Evolutionary conservation across 2,329 filamentous ascomycete genomes (phyloP).

Genomic region (Exophiala spinifera): DNA sequence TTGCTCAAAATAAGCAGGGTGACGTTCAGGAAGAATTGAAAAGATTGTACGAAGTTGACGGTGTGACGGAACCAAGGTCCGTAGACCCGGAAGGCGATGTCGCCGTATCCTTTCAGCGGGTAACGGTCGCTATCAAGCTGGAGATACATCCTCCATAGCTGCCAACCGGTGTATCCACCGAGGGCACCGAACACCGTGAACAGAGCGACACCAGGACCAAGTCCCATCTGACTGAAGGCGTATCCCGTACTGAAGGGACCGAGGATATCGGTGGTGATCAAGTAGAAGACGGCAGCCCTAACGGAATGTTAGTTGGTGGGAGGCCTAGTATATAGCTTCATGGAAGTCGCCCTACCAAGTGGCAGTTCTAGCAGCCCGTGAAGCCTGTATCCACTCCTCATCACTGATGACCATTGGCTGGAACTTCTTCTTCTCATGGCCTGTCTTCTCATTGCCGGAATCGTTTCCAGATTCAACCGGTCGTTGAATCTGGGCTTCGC

Average conservation of each 20-base stretch:
- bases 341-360: conserved; percentile 36
- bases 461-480: conserved; percentile 8
- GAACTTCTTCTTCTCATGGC: conserved; percentile 23
- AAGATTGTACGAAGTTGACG: conserved; percentile 40
- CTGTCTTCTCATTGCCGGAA: conserved; percentile 20
- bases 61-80: conserved; percentile 38
- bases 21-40: conserved; percentile 50
- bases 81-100: conserved; percentile 41
- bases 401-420: conserved; percentile 34
- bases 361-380: conserved; percentile 46
- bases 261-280: conserved; percentile 45
- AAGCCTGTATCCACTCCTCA: conserved; percentile 50
- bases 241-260: conserved; percentile 30
- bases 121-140: conserved; percentile 42
- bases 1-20: conserved; percentile 53
- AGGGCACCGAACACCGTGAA: conserved; percentile 32
- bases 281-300: conserved; percentile 31
- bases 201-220: conserved; percentile 28
- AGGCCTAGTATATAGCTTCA: background rate
- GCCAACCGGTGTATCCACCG: conserved; percentile 36
- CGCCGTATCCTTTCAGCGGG: conserved; percentile 41
- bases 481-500: conserved; percentile 9
- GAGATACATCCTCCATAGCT: conserved; percentile 42
- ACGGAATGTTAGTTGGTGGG: too few species aligned
- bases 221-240: conserved; percentile 23